Base-by-base conservation (phyloP, 1,139 yeast genomes). In the Suhomyces bribrorum region DNA sequence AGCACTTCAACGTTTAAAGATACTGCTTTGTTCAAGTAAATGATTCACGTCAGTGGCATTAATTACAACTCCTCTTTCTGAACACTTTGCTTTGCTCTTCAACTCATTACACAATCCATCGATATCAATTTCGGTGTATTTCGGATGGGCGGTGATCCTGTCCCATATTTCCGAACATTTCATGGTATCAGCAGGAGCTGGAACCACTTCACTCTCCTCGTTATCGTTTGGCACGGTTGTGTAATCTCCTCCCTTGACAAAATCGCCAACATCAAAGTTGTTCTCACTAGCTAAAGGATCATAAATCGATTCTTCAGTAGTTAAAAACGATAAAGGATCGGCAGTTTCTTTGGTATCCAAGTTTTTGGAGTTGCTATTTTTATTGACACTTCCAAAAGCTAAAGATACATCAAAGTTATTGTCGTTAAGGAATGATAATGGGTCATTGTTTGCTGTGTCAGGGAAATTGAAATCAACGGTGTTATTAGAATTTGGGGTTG, bases 121-220 rank as follows among this genome's bases (percentile, higher is more conserved):
- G 48, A 92, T 89, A 62, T 92, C 97, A 41, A 92, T 73, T 45
- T 90, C 96, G 5, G 94, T 81, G 62, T 90, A 92, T 59, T 85
- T 81, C 25, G 98, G 97, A 70, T 92, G 97, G 12, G 95, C 68
- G 3, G 96, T 86, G 28, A 92, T 86, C 55, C 97, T 77, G 60
- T 90, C 97, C 98, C 98, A 92, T 15, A 90, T 85, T 52, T 89
- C 97, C 0, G 95, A 81, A 61, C 98, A 92, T 54, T 79, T 77
- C 63, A 87, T 50, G 71, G 57, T 53, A 61, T 69, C 33, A 61
- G 66, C 61, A 55, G 83, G 61, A 4, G 79, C 73, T 25, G 86
- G 85, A 3, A 79, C 84, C 32, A 74, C 68, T 37, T 70, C 74
- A 15, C 47, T 68, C 11, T 57, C 64, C 18, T 55, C 66, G 7